Evolutionary conservation across 163 green algal species (phyloP), one percentile per base, ranked within the genome.

Genomic region (Chloromonas sp.): DNA sequence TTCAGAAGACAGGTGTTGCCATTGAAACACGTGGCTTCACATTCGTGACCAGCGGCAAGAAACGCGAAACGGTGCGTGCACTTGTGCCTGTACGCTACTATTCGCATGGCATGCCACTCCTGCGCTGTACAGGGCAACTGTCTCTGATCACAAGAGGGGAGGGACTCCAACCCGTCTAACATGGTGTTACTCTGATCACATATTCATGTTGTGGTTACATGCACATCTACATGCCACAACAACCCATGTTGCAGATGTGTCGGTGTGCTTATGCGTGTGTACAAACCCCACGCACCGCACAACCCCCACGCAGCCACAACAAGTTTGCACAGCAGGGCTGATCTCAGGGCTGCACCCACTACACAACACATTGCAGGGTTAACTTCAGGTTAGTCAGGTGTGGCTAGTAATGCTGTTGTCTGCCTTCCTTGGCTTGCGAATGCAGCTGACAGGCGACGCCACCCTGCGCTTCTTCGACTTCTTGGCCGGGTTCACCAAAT

Each of bases 21-120:
- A 93, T 90, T 78, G 88, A 91, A 88, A 96, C 92, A 0, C 86
- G 92, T 0, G 93, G 93, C 66, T 96, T 96, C 83, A 93, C 90
- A 15, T 91, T 94, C 58, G 85, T 92, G 58, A 95, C 93, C 2
- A 90, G 81, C 5, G 93, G 93, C 82, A 91, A 89, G 86, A 92
- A 92, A 82, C 88, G 93, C 2, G 93, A 96, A 84, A 94, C 92
- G 70, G 36, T 36, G 36, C 36, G 36, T 36, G 36, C 36, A 36
- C 36, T 36, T 36, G 36, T 36, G 36, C 36, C 36, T 36, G 36
- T 36, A 36, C 36, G 36, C 36, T 36, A 36, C 36, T 36, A 36
- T 36, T 36, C 36, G 36, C 36, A 36, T 36, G 36, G 36, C 36
- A 36, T 36, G 36, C 36, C 36, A 36, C 36, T 36, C 36, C 36